These are phyloP conservation scores for Nakazawaea ernobii DNA, from an alignment of 805 yeast species.

Conservation along the genomic window DNA sequence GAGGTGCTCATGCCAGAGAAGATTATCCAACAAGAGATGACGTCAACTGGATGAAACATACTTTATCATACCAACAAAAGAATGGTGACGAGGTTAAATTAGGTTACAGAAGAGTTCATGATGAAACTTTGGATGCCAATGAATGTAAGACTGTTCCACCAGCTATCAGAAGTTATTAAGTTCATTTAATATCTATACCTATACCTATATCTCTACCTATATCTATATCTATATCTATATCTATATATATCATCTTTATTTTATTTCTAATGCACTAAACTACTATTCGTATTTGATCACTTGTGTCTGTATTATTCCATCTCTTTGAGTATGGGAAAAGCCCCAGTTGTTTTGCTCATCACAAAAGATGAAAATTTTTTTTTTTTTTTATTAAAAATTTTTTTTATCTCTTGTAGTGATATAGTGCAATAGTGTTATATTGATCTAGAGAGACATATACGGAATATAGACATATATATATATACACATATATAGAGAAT, in stretches of 20 bases:
- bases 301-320: not conserved
- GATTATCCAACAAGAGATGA: constrained; percentile 96
- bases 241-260: not conserved
- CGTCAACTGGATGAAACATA: constrained; percentile 95
- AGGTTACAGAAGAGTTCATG: constrained; percentile 81
- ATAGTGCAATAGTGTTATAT: too few species aligned
- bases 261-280: not conserved
- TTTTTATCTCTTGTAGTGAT: not conserved
- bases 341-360: too few species aligned
- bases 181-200: not conserved
- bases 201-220: not conserved
- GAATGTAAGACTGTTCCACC: constrained; percentile 98
- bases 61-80: constrained; percentile 82
- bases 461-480: not conserved
- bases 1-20: constrained; percentile 99
- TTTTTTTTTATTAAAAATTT: not conserved
- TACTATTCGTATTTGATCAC: not conserved
- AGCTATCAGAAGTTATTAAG: constrained; percentile 86
- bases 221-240: not conserved
- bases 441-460: too few species aligned
- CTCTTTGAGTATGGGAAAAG: too few species aligned
- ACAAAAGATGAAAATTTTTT: not conserved
- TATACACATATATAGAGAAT: constrained; percentile 17
- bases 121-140: constrained; percentile 77
- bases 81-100: constrained; percentile 68